These are phyloP conservation scores for Zygoascus ofunaensis DNA, from an alignment of 805 yeast species.

Conservation along the genomic window DNA sequence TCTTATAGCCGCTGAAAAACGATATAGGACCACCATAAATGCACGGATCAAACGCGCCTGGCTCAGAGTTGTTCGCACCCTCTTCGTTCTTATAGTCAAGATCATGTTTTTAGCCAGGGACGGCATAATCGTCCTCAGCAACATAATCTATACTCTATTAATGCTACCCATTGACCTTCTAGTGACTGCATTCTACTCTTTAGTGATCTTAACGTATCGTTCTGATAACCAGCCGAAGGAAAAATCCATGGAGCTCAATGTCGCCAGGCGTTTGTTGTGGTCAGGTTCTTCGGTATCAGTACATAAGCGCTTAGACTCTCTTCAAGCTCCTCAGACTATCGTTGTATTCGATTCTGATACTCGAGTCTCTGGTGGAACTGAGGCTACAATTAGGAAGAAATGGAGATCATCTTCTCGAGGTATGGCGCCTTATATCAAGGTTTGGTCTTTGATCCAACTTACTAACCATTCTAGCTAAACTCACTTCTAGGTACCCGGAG, in stretches of 20 bases:
- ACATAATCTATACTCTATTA: constrained; percentile 5
- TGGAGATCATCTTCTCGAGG: no score
- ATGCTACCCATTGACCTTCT: constrained; percentile 15
- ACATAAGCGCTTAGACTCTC: constrained; percentile 5
- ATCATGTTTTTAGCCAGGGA: constrained; percentile 13
- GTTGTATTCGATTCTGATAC: not conserved
- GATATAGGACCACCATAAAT: constrained; percentile 12
- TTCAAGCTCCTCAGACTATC: constrained; percentile 11
- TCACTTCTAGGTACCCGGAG: no score
- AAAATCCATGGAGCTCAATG: constrained; percentile 8
- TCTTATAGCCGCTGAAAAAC: constrained; percentile 12
- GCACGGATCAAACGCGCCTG: not conserved
- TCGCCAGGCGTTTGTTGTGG: constrained; percentile 16
- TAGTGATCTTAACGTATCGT: not conserved
- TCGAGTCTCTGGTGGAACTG: not conserved
- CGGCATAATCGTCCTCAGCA: constrained; percentile 3
- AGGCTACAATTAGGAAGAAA: not conserved
- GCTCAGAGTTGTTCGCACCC: constrained; percentile 1
- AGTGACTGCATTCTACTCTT: constrained; percentile 6
- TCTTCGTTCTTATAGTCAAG: constrained; percentile 7
- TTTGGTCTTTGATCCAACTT: no score
- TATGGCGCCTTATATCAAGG: no score
- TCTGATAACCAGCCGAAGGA: not conserved
- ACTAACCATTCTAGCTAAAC: no score
- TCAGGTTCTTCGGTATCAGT: constrained; percentile 9